Percentiles rank a stretch among this genome's conserved stretches.
These are phyloP conservation scores for Geosiphon pyriformis DNA, from an alignment of 192 early-diverging fungal species.

Conservation along the genomic window DNA sequence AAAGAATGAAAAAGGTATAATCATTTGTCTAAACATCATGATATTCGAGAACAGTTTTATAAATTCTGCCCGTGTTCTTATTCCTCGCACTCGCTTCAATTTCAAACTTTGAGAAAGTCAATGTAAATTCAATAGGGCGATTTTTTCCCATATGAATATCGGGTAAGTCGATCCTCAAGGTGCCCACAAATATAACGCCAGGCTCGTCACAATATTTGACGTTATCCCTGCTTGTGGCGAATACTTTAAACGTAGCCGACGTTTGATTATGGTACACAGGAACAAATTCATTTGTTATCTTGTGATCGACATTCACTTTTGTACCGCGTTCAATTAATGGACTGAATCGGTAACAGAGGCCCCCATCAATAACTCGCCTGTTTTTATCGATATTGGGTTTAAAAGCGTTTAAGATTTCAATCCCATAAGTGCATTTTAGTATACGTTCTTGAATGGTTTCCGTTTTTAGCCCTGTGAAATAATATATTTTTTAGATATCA, in stretches of 20 bases:
- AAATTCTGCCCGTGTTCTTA: conserved; percentile 1
- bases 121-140: conserved; percentile 5
- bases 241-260: conserved; percentile 9
- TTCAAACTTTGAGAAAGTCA: conserved; percentile 11
- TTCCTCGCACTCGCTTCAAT: conserved; percentile 16
- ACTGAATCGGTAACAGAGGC: not conserved
- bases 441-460: not conserved
- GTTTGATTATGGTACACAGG: conserved; percentile 10
- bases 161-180: conserved; percentile 1
- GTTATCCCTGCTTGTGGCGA: not conserved
- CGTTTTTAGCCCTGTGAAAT: not conserved
- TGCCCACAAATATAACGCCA: not conserved
- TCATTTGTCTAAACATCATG: no score
- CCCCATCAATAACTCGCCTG: not conserved
- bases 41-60: conserved; percentile 6
- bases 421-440: conserved; percentile 1
- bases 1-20: no score
- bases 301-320: conserved; percentile 1
- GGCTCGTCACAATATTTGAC: conserved; percentile 17
- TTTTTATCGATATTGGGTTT: not conserved
- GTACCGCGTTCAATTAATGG: not conserved
- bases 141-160: conserved; percentile 4
- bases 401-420: not conserved
- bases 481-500: no score
- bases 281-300: not conserved